Evolutionary conservation across 495 filamentous ascomycete species (phyloP), one percentile per base, ranked within the genome.

Genomic region (Bacidia gigantensis): DNA sequence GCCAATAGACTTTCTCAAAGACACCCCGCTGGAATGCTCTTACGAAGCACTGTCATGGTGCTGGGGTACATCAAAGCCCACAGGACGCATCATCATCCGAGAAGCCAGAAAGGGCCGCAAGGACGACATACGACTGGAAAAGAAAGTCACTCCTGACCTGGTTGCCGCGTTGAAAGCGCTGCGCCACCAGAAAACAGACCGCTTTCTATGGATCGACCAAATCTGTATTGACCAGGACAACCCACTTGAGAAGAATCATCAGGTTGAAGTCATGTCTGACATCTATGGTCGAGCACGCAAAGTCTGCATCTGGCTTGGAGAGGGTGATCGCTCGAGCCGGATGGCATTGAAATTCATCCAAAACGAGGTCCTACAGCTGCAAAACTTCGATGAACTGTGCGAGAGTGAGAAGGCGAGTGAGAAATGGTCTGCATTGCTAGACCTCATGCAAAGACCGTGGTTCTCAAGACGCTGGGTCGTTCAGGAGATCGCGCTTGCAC

Each of bases 261-360:
- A 59, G 42, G 41, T 54, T 1, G 18, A 40, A 25, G 20, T 45
- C 41, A 65, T 67, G 61, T 22, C 51, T 10, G 52, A 46, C 1
- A 58, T 67, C 12, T 65, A 64, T 35, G 50, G 54, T 5, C 22
- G 49, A 9, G 62, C 64, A 1, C 49, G 49, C 12, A 47, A 53
- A n/a, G 61, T 65, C 1, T 58, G 53, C 26, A 49, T 64, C 20
- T 66, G 62, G 62, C 58, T 66, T 22, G 54, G 54, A 2, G 41
- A 52, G n/a, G 11, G 14, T 20, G 32, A 25, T 25, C 1, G 26
- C 1, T 17, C 26, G 11, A 51, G 47, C 5, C n/a, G 42, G 0
- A 12, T 18, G 11, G 53, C 53, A 25, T 32, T 55, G 24, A 21
- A 55, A 10, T 55, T 55, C 38, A 55, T 55, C 51, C 26, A 53